Conservation (phyloP, 2,329 filamentous ascomycete species). For the Biscogniauxia marginata region DNA sequence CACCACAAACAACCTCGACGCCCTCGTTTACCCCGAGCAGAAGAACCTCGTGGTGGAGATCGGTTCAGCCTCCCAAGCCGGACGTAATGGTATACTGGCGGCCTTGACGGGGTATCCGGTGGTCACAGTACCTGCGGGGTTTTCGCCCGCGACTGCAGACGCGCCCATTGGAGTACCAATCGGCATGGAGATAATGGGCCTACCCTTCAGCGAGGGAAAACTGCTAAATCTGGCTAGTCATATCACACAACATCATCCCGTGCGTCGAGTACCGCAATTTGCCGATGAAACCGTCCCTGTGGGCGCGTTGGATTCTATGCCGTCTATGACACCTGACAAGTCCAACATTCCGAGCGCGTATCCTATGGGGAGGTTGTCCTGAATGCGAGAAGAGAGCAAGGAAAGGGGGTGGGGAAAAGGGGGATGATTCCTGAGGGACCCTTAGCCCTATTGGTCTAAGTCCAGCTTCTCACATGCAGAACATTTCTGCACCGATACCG, state of each 20-base stretch:
- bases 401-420: constrained; percentile 3
- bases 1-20: constrained; percentile 1
- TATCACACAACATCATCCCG: constrained; percentile 45
- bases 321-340: constrained; percentile 41
- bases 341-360: constrained; percentile 44
- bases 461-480: no score
- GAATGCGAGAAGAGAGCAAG: not conserved
- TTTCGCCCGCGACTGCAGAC: constrained; percentile 45
- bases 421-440: no score
- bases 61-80: constrained; percentile 55
- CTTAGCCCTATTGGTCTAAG: no score
- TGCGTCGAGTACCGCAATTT: constrained; percentile 47
- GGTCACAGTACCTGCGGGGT: constrained; percentile 51
- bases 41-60: constrained; percentile 35
- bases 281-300: constrained; percentile 39
- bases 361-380: constrained; percentile 43
- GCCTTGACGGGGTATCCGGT: constrained; percentile 36
- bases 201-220: constrained; percentile 51
- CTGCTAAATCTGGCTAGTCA: constrained; percentile 53
- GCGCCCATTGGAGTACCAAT: constrained; percentile 60
- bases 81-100: constrained; percentile 42
- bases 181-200: constrained; percentile 63
- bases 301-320: constrained; percentile 41
- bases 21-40: constrained; percentile 3
- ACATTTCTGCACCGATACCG: not conserved